Evolutionary conservation across 2,329 filamentous ascomycete species (phyloP).

Genomic region (Podosphaera xanthii): DNA sequence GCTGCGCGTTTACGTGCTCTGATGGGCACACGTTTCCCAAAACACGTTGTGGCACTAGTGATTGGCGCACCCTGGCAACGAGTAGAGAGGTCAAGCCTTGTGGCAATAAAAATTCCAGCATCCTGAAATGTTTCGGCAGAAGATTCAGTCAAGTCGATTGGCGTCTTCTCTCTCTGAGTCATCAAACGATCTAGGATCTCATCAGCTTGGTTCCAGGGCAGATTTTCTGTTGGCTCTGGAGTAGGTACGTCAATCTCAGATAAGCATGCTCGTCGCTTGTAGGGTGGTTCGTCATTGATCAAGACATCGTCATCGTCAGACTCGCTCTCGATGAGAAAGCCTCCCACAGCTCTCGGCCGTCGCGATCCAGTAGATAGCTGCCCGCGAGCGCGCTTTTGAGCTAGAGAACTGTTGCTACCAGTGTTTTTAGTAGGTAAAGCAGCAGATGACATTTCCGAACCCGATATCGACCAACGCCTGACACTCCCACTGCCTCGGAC

Average conservation of each 20-base stretch:
- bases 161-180: slow-evolving; percentile 1
- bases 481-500: too few relatives aligned
- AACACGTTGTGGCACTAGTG: slow-evolving; percentile 13
- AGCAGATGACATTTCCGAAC: slow-evolving; percentile 24
- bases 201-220: background rate
- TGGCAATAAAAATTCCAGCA: background rate
- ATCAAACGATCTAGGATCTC: slow-evolving; percentile 4
- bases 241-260: background rate
- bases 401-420: slow-evolving; percentile 12
- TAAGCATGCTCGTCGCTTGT: slow-evolving; percentile 20
- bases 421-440: slow-evolving; percentile 21
- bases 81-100: slow-evolving; percentile 2
- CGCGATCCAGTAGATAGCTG: slow-evolving; percentile 14
- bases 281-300: slow-evolving; percentile 18
- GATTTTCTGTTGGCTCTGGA: background rate
- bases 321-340: slow-evolving; percentile 23
- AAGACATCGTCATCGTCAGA: slow-evolving; percentile 17
- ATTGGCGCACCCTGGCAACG: slow-evolving; percentile 5
- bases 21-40: slow-evolving; percentile 32
- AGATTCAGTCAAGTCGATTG: background rate
- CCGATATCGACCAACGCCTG: too few relatives aligned
- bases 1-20: slow-evolving; percentile 26
- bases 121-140: background rate
- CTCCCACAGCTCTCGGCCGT: slow-evolving; percentile 19
- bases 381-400: slow-evolving; percentile 19